Conservation (phyloP, 108 stramenopile genomes). For the Conticribra guillardii region DNA sequence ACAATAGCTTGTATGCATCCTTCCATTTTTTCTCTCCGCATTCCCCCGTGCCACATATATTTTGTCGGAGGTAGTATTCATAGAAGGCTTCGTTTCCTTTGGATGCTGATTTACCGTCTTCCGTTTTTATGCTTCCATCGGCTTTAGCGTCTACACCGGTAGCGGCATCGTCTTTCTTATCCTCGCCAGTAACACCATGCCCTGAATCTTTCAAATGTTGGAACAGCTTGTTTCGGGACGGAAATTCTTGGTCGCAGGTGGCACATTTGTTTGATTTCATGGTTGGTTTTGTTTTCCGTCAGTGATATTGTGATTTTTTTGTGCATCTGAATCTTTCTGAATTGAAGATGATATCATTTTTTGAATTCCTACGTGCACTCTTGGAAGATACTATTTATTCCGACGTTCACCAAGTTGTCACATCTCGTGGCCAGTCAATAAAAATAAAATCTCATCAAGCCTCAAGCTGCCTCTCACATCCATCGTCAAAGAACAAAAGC, state of each 20-base stretch:
- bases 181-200: background rate
- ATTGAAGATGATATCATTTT: too few relatives aligned
- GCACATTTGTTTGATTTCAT: conserved; percentile 11
- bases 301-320: background rate
- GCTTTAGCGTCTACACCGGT: background rate
- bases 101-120: background rate
- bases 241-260: conserved; percentile 16
- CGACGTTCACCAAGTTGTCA: too few relatives aligned
- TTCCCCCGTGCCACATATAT: conserved; percentile 1
- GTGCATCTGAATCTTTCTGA: too few relatives aligned
- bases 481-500: too few relatives aligned
- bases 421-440: too few relatives aligned
- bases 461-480: too few relatives aligned
- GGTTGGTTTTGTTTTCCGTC: background rate
- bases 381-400: too few relatives aligned
- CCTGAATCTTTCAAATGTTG: conserved; percentile 24
- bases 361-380: too few relatives aligned
- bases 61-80: conserved; percentile 19
- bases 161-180: background rate
- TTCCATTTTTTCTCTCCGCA: conserved; percentile 9
- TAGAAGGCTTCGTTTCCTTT: conserved; percentile 17
- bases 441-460: too few relatives aligned
- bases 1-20: conserved; percentile 6
- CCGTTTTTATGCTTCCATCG: background rate
- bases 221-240: conserved; percentile 38